phyloP scores from a whole-genome alignment of 2,329 filamentous ascomycete genomes.

The Leptodontidium sp. region DNA sequence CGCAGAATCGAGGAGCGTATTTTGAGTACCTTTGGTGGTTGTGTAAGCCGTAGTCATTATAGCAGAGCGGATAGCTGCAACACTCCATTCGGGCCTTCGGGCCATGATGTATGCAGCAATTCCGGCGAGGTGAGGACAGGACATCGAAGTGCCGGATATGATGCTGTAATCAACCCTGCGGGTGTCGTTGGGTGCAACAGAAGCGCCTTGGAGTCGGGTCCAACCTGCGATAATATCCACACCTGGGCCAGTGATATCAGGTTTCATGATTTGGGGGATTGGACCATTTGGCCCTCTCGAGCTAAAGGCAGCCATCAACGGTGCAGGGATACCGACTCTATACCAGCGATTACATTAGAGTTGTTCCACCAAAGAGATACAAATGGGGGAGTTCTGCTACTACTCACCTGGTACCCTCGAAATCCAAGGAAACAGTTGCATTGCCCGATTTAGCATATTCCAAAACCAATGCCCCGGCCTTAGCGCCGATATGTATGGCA shows the following conservation, averaged over 20 bases:
- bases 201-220: not conserved
- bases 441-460: not conserved
- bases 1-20: not conserved
- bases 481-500: not conserved
- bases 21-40: not conserved
- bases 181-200: not conserved
- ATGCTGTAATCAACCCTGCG: not conserved
- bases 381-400: no score
- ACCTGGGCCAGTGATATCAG: not conserved
- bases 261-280: slow-evolving; percentile 4
- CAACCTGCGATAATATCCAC: not conserved
- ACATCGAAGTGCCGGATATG: slow-evolving; percentile 4
- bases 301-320: not conserved
- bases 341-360: not conserved
- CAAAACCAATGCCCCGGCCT: not conserved
- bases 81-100: not conserved
- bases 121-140: not conserved
- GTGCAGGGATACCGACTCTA: not conserved
- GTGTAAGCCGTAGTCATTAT: not conserved
- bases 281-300: not conserved
- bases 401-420: not conserved
- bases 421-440: not conserved
- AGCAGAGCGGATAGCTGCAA: not conserved
- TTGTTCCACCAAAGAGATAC: no score
- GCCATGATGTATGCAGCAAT: not conserved